These are phyloP conservation scores for Suhomyces prunicola DNA, from an alignment of 805 yeast genomes.

Conservation along the genomic window DNA sequence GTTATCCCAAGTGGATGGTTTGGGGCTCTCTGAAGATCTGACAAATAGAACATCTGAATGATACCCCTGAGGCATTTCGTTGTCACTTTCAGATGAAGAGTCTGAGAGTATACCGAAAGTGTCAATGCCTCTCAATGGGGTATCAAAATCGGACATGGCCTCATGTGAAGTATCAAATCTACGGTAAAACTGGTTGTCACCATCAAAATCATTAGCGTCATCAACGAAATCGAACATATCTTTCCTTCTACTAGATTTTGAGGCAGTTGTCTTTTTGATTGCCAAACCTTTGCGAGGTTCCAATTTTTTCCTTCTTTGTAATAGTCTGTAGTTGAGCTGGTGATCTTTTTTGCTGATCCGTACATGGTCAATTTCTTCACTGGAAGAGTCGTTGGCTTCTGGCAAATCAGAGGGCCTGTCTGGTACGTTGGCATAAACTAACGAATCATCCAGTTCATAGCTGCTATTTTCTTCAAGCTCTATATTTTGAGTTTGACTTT, in stretches of 20 bases:
- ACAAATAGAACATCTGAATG: not conserved
- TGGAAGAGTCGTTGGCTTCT: not conserved
- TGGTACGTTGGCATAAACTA: not conserved
- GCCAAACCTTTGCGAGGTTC: conserved; percentile 38
- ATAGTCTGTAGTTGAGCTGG: not conserved
- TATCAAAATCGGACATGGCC: conserved; percentile 6
- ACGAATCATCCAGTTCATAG: conserved; percentile 3
- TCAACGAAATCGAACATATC: conserved; percentile 18
- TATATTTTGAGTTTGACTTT: not conserved
- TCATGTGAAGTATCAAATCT: conserved; percentile 8
- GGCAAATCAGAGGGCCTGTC: not conserved
- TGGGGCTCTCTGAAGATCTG: not conserved
- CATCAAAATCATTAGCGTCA: conserved; percentile 12
- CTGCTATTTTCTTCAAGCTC: not conserved
- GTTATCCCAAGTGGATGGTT: not conserved
- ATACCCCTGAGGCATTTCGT: not conserved
- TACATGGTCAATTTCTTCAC: not conserved
- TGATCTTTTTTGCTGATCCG: not conserved
- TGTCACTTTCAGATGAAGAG: conserved; percentile 5
- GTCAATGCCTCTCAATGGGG: conserved; percentile 3
- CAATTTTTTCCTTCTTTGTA: not conserved
- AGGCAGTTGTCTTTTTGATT: conserved; percentile 17
- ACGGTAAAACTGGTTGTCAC: conserved; percentile 4
- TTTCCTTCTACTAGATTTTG: not conserved
- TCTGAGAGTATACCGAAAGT: conserved; percentile 10